These are phyloP conservation scores for Arachnopeziza araneosa DNA, from an alignment of 2,329 filamentous ascomycete species.

Conservation along the genomic window DNA sequence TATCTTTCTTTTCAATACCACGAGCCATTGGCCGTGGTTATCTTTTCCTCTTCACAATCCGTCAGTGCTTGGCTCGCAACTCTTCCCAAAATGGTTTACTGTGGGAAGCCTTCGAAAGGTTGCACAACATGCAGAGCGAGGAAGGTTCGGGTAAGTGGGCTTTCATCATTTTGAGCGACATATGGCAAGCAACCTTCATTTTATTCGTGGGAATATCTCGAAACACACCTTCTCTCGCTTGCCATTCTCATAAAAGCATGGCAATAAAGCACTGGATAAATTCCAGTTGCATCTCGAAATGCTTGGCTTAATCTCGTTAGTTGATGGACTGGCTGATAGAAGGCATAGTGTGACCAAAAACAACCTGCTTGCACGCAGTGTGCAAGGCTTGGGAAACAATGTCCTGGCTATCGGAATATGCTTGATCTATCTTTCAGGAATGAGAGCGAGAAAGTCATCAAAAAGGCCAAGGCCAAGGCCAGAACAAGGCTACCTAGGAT, in stretches of 20 bases:
- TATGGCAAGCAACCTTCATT: not conserved
- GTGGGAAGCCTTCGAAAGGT: slow-evolving; percentile 10
- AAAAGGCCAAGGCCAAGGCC: slow-evolving; percentile 39
- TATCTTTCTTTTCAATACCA: no score
- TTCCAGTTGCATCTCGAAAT: no score
- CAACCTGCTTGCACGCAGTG: slow-evolving; percentile 48
- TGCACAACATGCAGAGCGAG: slow-evolving; percentile 2
- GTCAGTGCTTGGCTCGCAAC: not conserved
- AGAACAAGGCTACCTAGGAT: slow-evolving; percentile 35
- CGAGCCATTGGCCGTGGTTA: not conserved
- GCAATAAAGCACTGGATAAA: no score
- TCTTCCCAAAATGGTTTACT: slow-evolving; percentile 6
- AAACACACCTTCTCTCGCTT: no score
- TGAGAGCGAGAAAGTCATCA: slow-evolving; percentile 49
- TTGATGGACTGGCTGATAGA: slow-evolving; percentile 5
- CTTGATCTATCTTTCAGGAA: slow-evolving; percentile 53
- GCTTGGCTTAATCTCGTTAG: no score
- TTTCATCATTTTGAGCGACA: not conserved
- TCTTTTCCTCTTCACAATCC: not conserved
- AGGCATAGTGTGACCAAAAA: slow-evolving; percentile 44
- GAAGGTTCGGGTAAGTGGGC: not conserved
- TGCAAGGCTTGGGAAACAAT: slow-evolving; percentile 43
- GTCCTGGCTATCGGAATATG: slow-evolving; percentile 49
- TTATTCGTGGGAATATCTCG: not conserved
- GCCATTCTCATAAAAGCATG: no score